Conservation (phyloP, 176 grass and related monocot species). For the Oryza coarctata region DNA sequence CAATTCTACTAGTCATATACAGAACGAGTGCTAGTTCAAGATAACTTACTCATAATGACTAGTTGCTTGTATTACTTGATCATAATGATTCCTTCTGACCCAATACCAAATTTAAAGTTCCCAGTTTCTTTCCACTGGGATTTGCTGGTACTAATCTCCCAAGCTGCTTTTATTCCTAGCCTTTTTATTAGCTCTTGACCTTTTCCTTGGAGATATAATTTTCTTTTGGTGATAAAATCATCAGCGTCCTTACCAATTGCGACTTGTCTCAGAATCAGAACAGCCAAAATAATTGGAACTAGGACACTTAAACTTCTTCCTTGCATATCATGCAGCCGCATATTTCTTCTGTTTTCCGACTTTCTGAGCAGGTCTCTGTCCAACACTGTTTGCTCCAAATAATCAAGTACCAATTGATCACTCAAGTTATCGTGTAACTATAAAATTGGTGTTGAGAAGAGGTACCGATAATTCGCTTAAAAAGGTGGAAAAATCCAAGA, state of each 20-base stretch:
- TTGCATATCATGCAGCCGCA: slow-evolving; percentile 19
- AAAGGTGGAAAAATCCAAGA: background rate
- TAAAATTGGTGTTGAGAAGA: background rate
- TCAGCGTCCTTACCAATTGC: background rate
- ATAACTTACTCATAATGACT: background rate
- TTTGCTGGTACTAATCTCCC: slow-evolving; percentile 23
- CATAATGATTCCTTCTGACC: slow-evolving; percentile 27
- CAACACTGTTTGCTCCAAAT: background rate
- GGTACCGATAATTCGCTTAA: background rate
- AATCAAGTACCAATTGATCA: background rate
- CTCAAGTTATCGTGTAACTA: background rate
- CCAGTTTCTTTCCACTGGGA: slow-evolving; percentile 30
- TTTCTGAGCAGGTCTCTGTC: background rate
- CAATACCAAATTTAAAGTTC: slow-evolving; percentile 3
- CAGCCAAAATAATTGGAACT: background rate
- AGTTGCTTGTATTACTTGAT: background rate
- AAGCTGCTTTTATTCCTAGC: background rate
- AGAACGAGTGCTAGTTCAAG: background rate
- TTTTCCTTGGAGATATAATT: background rate
- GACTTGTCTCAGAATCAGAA: background rate
- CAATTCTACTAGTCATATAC: background rate
- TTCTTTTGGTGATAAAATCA: background rate
- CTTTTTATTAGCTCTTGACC: background rate
- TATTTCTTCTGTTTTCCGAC: background rate
- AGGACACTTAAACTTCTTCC: background rate